A percentile compares a stretch with the other conserved stretches of the same genome.
phyloP scores from a whole-genome alignment of 495 filamentous ascomycete species.

The Lindgomyces ingoldianus region DNA sequence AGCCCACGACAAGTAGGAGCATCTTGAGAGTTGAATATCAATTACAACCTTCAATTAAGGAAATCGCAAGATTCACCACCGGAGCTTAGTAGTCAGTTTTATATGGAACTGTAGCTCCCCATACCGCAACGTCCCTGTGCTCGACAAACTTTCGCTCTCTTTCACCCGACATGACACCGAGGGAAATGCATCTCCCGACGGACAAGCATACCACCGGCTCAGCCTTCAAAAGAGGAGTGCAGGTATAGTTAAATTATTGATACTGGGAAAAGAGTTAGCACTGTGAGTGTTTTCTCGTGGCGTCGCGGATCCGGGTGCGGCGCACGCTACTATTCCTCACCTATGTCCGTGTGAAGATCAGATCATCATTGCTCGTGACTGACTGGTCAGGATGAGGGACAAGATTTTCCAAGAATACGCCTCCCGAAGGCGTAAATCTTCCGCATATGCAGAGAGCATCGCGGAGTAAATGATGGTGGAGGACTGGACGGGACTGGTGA shows the following conservation, averaged over 20 bases:
- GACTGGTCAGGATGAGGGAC: not conserved
- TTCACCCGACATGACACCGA: not conserved
- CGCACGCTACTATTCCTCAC: constrained; percentile 12
- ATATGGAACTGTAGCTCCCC: not conserved
- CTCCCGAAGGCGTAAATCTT: constrained; percentile 11
- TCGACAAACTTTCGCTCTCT: not conserved
- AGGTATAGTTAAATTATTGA: not conserved
- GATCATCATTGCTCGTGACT: constrained; percentile 7
- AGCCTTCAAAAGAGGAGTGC: not conserved
- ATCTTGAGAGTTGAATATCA: constrained; percentile 3
- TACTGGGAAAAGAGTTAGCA: not conserved
- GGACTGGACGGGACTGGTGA: not conserved
- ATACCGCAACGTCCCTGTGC: too few relatives aligned
- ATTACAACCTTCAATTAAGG: not conserved
- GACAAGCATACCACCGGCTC: not conserved
- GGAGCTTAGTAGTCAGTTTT: not conserved
- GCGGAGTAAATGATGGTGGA: constrained; percentile 11
- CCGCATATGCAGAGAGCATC: constrained; percentile 1
- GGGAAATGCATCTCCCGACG: not conserved
- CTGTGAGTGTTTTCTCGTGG: constrained; percentile 3
- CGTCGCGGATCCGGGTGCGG: not conserved
- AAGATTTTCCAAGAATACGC: constrained; percentile 3
- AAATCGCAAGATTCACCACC: not conserved
- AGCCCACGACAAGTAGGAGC: constrained; percentile 1
- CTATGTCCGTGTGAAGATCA: not conserved